Base-by-base conservation (phyloP, 306 rosid species). In the Ammopiptanthus mongolicus region DNA sequence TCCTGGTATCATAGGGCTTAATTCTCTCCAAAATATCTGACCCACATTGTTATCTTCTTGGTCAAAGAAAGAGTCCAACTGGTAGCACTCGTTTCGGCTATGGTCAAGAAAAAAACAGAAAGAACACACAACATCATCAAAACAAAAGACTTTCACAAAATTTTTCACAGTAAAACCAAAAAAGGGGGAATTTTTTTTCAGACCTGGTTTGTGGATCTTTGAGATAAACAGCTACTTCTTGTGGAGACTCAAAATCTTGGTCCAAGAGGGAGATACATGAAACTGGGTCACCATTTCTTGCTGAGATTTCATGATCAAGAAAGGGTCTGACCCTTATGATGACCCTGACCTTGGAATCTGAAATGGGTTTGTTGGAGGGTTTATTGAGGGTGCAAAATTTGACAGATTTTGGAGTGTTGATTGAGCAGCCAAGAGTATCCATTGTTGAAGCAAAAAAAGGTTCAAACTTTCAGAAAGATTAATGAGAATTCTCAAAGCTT, bases 251-350 rank as follows among this genome's bases (percentile, higher is more conserved):
- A 10, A 29, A 76, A n/a, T 81, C 81, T 39, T 64, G 86, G 37
- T 85, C 91, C 28, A 82, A 22, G 22, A 88, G 77, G 0, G 98
- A 88, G 15, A 85, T 84, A 28, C 96, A 90, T 0, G 98, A 70
- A 37, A 44, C n/a, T 13, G 64, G 84, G 67, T 75, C 69, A 1
- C 71, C 46, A 67, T 60, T 78, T 64, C 13, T 55, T 10, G 76
- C 15, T 42, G 89, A 56, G 69, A 71, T 73, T 75, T 90, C 96
- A 6, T 76, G 87, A 3, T 72, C 56, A 42, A 94, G 96, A 75
- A 94, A 90, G 47, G 97, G 98, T 10, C 98, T 96, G 29, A 91
- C 93, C 84, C 98, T 84, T 4, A 89, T 84, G 1, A 94, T 81
- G 51, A 91, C 98, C 69, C 96, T 83, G 33, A 94, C 96, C 68